phyloP scores from a whole-genome alignment of 495 filamentous ascomycete genomes.

The Elaphomyces granulatus region DNA sequence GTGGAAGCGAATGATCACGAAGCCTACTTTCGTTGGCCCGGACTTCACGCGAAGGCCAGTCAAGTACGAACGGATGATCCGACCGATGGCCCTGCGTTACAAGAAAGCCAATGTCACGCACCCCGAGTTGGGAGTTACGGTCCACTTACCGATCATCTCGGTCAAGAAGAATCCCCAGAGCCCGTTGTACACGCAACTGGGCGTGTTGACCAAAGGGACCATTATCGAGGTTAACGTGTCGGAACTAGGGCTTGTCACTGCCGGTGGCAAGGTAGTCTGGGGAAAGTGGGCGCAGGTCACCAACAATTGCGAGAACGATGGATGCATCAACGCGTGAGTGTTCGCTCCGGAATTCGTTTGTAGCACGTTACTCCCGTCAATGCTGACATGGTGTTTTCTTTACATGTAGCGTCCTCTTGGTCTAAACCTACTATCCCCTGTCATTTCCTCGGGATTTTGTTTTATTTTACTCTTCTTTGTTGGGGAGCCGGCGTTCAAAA shows the following conservation, averaged over 20 bases:
- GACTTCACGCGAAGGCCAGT: slow-evolving; percentile 88
- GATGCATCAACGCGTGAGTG: slow-evolving; percentile 56
- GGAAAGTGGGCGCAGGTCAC: slow-evolving; percentile 63
- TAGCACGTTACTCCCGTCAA: no score
- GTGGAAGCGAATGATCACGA: slow-evolving; percentile 96
- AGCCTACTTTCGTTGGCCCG: slow-evolving; percentile 75
- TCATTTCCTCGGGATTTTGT: not conserved
- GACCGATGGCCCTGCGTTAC: slow-evolving; percentile 72
- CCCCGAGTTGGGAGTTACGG: slow-evolving; percentile 72
- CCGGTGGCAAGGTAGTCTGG: slow-evolving; percentile 88
- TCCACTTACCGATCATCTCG: slow-evolving; percentile 81
- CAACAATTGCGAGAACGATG: slow-evolving; percentile 65
- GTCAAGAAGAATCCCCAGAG: slow-evolving; percentile 99
- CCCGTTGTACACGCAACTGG: slow-evolving; percentile 86
- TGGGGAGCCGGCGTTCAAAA: no score
- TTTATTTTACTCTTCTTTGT: not conserved
- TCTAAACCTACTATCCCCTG: not conserved
- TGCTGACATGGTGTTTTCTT: not conserved
- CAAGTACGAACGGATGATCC: slow-evolving; percentile 84
- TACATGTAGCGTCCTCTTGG: slow-evolving; percentile 2
- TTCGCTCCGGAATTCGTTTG: not conserved
- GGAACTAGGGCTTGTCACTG: slow-evolving; percentile 72
- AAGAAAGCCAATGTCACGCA: slow-evolving; percentile 90
- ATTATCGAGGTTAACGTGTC: slow-evolving; percentile 93
- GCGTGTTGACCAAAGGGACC: slow-evolving; percentile 87